These are phyloP conservation scores for Acephala macrosclerotiorum DNA, from an alignment of 2,329 filamentous ascomycete species.

Conservation along the genomic window DNA sequence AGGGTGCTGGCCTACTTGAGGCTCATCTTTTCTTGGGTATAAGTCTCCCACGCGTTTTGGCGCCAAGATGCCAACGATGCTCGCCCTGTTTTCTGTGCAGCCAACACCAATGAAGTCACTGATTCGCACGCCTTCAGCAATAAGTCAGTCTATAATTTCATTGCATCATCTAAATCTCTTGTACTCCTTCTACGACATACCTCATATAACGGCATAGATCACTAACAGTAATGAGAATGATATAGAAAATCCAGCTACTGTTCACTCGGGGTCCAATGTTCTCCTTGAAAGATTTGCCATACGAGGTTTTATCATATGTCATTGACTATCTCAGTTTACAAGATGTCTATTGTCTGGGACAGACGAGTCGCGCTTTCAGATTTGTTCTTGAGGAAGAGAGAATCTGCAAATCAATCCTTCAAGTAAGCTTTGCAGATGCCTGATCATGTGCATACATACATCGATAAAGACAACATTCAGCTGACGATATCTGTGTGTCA, in stretches of 20 bases:
- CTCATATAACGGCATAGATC: not conserved
- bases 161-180: not conserved
- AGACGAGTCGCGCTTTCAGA: constrained; percentile 36
- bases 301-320: constrained; percentile 43
- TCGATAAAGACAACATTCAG: constrained; percentile 21
- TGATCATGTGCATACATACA: constrained; percentile 11
- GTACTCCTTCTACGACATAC: not conserved
- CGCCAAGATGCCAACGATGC: not conserved
- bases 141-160: not conserved
- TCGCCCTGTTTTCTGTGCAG: not conserved
- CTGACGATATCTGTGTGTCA: constrained; percentile 31
- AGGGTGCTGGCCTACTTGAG: not conserved
- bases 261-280: constrained; percentile 35
- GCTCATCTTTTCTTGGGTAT: not conserved
- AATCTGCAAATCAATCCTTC: constrained; percentile 40
- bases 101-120: constrained; percentile 6
- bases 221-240: not conserved
- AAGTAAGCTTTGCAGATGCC: constrained; percentile 30
- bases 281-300: constrained; percentile 39
- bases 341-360: constrained; percentile 42
- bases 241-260: constrained; percentile 11
- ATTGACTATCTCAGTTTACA: constrained; percentile 39
- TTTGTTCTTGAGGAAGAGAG: constrained; percentile 41
- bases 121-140: not conserved
- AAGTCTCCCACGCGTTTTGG: not conserved